A percentile compares a stretch with the other conserved stretches of the same genome.
Evolutionary conservation across 345 rosid species (phyloP).

Genomic region (Citrus reticulata): DNA sequence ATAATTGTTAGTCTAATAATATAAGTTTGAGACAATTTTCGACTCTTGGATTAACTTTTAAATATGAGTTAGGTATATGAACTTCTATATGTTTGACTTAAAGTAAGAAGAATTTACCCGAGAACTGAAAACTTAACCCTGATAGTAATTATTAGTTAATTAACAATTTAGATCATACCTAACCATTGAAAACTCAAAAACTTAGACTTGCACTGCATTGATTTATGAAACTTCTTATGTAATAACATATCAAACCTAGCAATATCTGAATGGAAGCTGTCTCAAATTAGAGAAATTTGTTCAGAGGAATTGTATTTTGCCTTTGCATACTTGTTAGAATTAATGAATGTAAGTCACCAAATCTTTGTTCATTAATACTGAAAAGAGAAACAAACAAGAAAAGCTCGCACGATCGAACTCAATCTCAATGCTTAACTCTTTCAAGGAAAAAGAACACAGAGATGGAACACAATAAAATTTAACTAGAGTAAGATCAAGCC

Average conservation of each 20-base stretch:
- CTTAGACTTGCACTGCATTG: background rate
- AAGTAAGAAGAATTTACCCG: too few relatives aligned
- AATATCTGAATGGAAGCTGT: slow-evolving; percentile 14
- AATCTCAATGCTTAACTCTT: too few relatives aligned
- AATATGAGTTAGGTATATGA: too few relatives aligned
- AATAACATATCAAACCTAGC: slow-evolving; percentile 10
- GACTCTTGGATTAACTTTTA: too few relatives aligned
- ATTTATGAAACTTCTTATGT: slow-evolving; percentile 10
- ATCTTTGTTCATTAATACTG: background rate
- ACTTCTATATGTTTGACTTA: too few relatives aligned
- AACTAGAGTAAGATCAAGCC: background rate
- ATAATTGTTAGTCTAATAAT: background rate
- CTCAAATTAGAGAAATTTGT: slow-evolving; percentile 12
- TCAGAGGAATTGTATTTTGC: background rate
- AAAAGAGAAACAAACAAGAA: background rate
- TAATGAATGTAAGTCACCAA: background rate
- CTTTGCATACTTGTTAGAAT: background rate
- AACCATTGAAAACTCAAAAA: slow-evolving; percentile 1
- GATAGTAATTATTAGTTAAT: background rate
- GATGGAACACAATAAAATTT: background rate
- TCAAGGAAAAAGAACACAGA: background rate
- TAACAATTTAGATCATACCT: slow-evolving; percentile 7
- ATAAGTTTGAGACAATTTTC: too few relatives aligned
- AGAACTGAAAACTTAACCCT: too few relatives aligned
- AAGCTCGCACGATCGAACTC: too few relatives aligned